Base-by-base conservation (phyloP, 169 alveolate genomes). In the Eimeria brunetti region DNA sequence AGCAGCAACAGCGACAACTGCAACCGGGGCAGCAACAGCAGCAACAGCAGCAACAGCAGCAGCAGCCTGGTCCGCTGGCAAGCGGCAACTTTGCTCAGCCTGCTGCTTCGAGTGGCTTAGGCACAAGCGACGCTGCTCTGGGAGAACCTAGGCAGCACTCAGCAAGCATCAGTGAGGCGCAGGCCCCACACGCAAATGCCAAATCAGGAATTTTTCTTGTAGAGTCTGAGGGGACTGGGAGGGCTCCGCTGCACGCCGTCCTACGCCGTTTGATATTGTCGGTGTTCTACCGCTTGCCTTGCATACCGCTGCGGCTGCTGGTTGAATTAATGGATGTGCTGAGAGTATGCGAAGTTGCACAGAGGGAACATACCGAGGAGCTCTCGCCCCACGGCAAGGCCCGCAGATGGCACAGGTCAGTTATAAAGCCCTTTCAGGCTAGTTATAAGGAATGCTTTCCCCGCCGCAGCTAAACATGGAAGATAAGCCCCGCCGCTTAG, bases 341-440 rank as follows among this genome's bases (percentile, higher is more conserved):
- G 71, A n/a, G 76, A n/a, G 78, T 33, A n/a, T 84, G 91, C 89
- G 91, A 36, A 1, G 58, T 84, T 6, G 60, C 46, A 18, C 76
- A 33, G 53, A 84, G 91, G 38, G 91, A 58, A 44, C 51, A n/a
- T 41, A n/a, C n/a, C 14, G 91, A 56, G 46, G 58, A 62, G n/a
- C 78, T 56, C 11, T 51, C 33, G 33, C 91, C 91, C 16, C 91
- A 84, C 44, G 91, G 78, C 53, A 84, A 84, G 76, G n/a, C 27
- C 91, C 11, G 67, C n/a, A 44, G 91, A 44, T 84, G 91, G 91
- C 75, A 36, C 76, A 30, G 91, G 91, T 84, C 49, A 80, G 89
- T 24, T 27, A 69, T 22, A 9, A 33, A 7, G 49, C 38, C 7
- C 1, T 5, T 64, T 16, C 41, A 16, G 27, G 75, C 27, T 64